phyloP scores from a whole-genome alignment of 306 rosid species.

The Hylodesmum podocarpum region DNA sequence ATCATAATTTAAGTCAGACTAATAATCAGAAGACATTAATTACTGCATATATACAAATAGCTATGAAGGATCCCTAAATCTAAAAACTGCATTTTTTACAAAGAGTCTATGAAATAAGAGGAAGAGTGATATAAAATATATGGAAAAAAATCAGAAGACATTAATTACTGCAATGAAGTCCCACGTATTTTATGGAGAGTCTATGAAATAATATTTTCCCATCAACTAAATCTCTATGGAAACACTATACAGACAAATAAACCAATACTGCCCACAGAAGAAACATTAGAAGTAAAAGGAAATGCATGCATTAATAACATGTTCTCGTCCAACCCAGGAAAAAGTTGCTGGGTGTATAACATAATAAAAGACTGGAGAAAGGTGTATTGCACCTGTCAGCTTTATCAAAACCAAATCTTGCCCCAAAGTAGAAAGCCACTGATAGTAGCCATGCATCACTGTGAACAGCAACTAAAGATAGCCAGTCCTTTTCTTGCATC shows the following conservation, averaged over 20 bases:
- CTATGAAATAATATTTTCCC: background rate
- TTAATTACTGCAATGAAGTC: background rate
- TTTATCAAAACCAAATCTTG: slow-evolving; percentile 47
- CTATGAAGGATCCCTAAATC: no score
- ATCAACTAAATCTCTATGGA: background rate
- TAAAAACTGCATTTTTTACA: no score
- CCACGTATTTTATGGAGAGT: background rate
- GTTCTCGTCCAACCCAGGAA: background rate
- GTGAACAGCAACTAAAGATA: slow-evolving; percentile 47
- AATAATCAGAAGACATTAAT: background rate
- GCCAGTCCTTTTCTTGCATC: slow-evolving; percentile 44
- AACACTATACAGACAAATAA: slow-evolving; percentile 16
- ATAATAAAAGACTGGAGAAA: background rate
- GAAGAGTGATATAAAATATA: no score
- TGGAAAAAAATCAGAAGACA: no score
- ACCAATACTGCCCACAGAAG: background rate
- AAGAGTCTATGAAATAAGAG: background rate
- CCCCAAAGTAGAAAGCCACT: slow-evolving; percentile 42
- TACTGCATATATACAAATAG: background rate
- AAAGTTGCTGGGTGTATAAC: background rate
- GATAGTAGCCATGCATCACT: slow-evolving; percentile 46
- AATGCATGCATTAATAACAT: background rate
- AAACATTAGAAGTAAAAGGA: background rate
- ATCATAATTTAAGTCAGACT: background rate
- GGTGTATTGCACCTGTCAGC: slow-evolving; percentile 35